phyloP scores from a whole-genome alignment of 495 filamentous ascomycete species.

The Hyaloscypha finlandica region DNA sequence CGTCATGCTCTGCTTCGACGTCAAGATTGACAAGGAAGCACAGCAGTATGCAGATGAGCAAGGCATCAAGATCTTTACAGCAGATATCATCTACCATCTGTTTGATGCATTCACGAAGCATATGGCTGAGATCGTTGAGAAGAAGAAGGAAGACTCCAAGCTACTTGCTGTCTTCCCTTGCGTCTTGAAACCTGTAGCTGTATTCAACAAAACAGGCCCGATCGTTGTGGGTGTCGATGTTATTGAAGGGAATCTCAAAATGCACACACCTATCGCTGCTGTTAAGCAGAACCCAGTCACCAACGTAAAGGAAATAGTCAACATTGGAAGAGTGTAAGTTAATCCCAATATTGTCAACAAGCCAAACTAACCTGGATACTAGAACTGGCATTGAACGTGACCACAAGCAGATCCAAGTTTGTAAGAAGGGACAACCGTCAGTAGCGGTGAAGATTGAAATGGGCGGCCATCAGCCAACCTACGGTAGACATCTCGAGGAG shows the following conservation, averaged over 20 bases:
- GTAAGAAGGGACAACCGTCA: constrained; percentile 94
- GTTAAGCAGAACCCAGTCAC: constrained; percentile 80
- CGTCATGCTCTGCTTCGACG: constrained; percentile 99
- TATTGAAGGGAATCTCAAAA: constrained; percentile 77
- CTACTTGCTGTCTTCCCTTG: constrained; percentile 96
- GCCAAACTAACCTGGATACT: constrained; percentile 20
- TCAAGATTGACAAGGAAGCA: constrained; percentile 98
- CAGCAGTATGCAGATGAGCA: constrained; percentile 88
- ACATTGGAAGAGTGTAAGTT: constrained; percentile 92
- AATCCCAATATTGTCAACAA: not conserved
- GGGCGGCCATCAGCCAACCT: constrained; percentile 89
- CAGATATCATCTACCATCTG: constrained; percentile 98
- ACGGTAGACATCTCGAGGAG: constrained; percentile 95
- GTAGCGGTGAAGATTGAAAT: constrained; percentile 97
- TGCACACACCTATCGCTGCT: constrained; percentile 86
- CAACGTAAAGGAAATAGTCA: constrained; percentile 77
- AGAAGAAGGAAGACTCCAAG: constrained; percentile 95
- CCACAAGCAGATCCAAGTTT: constrained; percentile 87
- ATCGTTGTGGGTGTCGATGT: constrained; percentile 98
- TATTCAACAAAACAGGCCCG: constrained; percentile 98
- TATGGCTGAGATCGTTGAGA: constrained; percentile 80
- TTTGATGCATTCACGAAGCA: constrained; percentile 97
- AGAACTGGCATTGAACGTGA: constrained; percentile 95
- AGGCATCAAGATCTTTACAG: constrained; percentile 97
- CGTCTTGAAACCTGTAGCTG: constrained; percentile 80